Base-by-base conservation (phyloP, 371 early-diverging fungal species). In the Mortierella sp. region DNA sequence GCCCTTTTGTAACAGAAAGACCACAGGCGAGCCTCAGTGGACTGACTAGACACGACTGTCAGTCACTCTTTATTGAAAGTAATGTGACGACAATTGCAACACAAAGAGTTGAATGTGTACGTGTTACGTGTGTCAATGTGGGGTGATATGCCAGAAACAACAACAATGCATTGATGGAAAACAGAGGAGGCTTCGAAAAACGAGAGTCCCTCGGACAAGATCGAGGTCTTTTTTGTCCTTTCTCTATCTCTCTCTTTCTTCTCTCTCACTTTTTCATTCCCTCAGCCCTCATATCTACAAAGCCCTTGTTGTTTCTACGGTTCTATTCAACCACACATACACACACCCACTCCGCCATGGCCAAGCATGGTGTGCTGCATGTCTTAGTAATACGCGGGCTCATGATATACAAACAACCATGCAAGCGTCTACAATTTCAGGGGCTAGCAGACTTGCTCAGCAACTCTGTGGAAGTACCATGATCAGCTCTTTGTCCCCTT, bases 341-440 rank as follows among this genome's bases (percentile, higher is more conserved):
- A n/a, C n/a, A n/a, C 34, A 34, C 10, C 47, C 22, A 16, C 47
- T 6, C 47, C 47, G 47, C 47, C 47, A n/a, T n/a, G 24, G 13
- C 47, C 47, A 46, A 4, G 34, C 48, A 24, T 24, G 19, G 40
- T n/a, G 5, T 39, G 17, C 5, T 7, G 31, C 53, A 22, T 53
- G 53, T 39, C 9, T 27, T 39, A 10, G 31, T 34, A 34, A 34
- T n/a, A 10, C 34, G 10, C 7, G 4, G 10, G 34, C 29, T 2
- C 14, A 29, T n/a, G 51, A 16, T n/a, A 8, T 6, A 34, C 29
- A 25, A 40, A n/a, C 31, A 53, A 5, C 28, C 39, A 46, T 56
- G 54, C 47, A 57, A 34, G 3, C 53, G 65, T 65, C 65, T 65
- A 65, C 65, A 65, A 65, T 37, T 57, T 57, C 65, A 65, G 65